Conservation (phyloP, 805 yeast species). For the Saturnispora bothae region DNA sequence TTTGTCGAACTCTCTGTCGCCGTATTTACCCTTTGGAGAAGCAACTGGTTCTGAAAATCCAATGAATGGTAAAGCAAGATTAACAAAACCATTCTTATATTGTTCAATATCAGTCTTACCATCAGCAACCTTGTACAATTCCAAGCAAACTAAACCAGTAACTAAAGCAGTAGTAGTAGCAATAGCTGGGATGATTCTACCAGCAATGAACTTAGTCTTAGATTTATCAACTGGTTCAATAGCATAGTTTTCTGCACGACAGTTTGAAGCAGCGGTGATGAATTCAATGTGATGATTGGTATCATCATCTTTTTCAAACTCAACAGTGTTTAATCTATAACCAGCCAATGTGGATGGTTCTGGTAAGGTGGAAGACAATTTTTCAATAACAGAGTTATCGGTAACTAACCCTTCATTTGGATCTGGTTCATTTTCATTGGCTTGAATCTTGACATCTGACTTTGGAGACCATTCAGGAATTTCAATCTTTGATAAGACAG, state of each 20-base stretch:
- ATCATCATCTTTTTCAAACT: slow-evolving; percentile 97
- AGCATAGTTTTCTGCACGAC: slow-evolving; percentile 86
- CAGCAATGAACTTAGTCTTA: slow-evolving; percentile 95
- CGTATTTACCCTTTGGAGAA: slow-evolving; percentile 74
- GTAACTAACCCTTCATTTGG: slow-evolving; percentile 47
- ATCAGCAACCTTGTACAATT: slow-evolving; percentile 81
- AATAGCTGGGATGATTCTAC: slow-evolving; percentile 96
- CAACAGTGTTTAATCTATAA: slow-evolving; percentile 77
- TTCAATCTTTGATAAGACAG: slow-evolving; percentile 39
- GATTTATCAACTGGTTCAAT: slow-evolving; percentile 83
- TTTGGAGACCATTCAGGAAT: slow-evolving; percentile 67
- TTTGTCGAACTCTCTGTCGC: slow-evolving; percentile 66
- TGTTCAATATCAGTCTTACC: slow-evolving; percentile 65
- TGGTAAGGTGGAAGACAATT: slow-evolving; percentile 72
- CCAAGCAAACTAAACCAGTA: slow-evolving; percentile 88
- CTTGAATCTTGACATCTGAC: slow-evolving; percentile 70
- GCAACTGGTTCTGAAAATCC: slow-evolving; percentile 95
- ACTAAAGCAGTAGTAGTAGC: slow-evolving; percentile 98
- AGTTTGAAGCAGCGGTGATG: slow-evolving; percentile 89
- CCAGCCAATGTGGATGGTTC: slow-evolving; percentile 84
- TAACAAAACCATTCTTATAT: slow-evolving; percentile 86
- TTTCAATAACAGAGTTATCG: slow-evolving; percentile 56
- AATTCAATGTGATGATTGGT: slow-evolving; percentile 93
- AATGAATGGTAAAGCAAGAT: slow-evolving; percentile 88
- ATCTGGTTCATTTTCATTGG: slow-evolving; percentile 79